Percentiles rank a stretch among this genome's conserved stretches.
Evolutionary conservation across 768 basidiomycete species (phyloP).

Genomic region (Steccherinum ochraceum): DNA sequence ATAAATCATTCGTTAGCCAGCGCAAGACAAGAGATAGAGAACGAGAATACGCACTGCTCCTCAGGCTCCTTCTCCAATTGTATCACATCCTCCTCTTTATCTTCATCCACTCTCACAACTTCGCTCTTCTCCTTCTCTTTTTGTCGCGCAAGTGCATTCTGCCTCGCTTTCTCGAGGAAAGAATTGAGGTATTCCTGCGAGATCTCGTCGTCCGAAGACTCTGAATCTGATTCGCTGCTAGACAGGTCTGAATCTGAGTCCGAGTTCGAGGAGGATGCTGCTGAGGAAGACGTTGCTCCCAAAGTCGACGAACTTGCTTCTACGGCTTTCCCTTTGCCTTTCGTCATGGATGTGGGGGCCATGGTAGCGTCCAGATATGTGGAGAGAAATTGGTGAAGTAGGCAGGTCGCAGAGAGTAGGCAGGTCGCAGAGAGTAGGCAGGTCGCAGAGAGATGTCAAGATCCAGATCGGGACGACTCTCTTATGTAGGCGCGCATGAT

Average conservation of each 20-base stretch:
- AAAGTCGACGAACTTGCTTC: not conserved
- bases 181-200: conserved; percentile 57
- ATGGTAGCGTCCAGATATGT: too few species aligned
- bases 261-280: conserved; percentile 4
- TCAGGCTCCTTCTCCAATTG: conserved; percentile 29
- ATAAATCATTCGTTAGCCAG: not conserved
- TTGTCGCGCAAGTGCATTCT: conserved; percentile 32
- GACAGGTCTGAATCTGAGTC: conserved; percentile 30
- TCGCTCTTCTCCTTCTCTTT: conserved; percentile 9
- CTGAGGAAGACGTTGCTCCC: too few species aligned
- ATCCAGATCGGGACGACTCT: too few species aligned
- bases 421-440: too few species aligned
- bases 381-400: too few species aligned
- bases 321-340: not conserved
- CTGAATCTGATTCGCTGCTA: conserved; percentile 27
- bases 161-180: conserved; percentile 54
- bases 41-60: conserved; percentile 16
- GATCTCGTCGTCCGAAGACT: conserved; percentile 32
- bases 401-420: too few species aligned
- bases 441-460: too few species aligned
- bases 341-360: not conserved
- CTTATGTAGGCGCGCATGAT: too few species aligned
- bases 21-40: conserved; percentile 2
- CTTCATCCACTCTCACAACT: conserved; percentile 5
- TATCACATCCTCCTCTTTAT: conserved; percentile 52